Evolutionary conservation across 1,284 basidiomycete species (phyloP).

Genomic region (Trichosporon sp.): DNA sequence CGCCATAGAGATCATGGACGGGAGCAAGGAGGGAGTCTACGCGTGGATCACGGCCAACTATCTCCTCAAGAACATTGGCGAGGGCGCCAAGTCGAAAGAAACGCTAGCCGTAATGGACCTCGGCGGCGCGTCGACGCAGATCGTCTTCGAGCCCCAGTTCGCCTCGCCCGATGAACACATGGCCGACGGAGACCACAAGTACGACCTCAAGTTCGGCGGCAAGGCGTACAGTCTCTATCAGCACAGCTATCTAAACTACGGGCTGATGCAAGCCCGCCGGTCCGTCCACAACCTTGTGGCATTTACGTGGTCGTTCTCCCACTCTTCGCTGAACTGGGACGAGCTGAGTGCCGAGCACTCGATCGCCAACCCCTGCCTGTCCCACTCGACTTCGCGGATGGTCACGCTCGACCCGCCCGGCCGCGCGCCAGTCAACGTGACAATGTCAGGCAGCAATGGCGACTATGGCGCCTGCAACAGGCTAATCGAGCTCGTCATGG

Average conservation of each 20-base stretch:
- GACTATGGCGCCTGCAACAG: constrained; percentile 80
- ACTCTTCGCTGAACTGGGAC: constrained; percentile 49
- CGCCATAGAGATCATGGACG: constrained; percentile 86
- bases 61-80: constrained; percentile 66
- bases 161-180: constrained; percentile 51
- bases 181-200: constrained; percentile 88
- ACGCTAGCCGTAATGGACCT: constrained; percentile 94
- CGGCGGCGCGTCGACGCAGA: constrained; percentile 94
- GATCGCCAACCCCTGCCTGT: constrained; percentile 76
- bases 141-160: constrained; percentile 87
- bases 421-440: constrained; percentile 57
- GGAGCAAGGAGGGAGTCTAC: constrained; percentile 92
- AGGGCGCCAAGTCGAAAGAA: constrained; percentile 51
- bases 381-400: constrained; percentile 58
- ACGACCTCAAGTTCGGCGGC: constrained; percentile 72
- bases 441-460: constrained; percentile 75
- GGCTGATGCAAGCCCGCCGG: constrained; percentile 81
- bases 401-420: constrained; percentile 67
- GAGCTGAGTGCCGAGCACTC: constrained; percentile 40
- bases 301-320: constrained; percentile 63
- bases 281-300: constrained; percentile 84
- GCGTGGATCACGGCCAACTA: constrained; percentile 99
- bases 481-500: constrained; percentile 84
- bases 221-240: constrained; percentile 73
- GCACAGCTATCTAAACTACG: constrained; percentile 94